phyloP scores from a whole-genome alignment of 306 rosid species.

The Sphenostylis stenocarpa region DNA sequence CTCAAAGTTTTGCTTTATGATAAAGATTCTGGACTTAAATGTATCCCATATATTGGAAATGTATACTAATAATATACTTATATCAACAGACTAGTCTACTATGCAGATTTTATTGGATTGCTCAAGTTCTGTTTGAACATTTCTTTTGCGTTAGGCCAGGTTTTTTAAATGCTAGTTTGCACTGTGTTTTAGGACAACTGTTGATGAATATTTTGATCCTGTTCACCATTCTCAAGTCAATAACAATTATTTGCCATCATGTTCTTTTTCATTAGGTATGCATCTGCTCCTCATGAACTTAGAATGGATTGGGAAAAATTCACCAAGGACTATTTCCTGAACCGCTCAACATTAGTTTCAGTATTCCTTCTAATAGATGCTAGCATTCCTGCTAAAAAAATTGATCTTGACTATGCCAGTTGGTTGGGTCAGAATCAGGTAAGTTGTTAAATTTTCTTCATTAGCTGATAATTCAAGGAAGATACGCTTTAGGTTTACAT shows the following conservation, averaged over 20 bases:
- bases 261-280: slow-evolving; percentile 63
- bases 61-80: background rate
- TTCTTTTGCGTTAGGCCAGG: background rate
- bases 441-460: slow-evolving; percentile 5
- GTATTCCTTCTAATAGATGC: slow-evolving; percentile 98
- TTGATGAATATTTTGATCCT: slow-evolving; percentile 14
- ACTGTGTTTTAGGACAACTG: background rate
- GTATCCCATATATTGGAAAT: background rate
- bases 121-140: background rate
- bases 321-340: slow-evolving; percentile 89
- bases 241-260: background rate
- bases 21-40: background rate
- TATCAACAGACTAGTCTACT: background rate
- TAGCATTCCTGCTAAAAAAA: slow-evolving; percentile 88
- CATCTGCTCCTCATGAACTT: slow-evolving; percentile 90
- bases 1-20: background rate
- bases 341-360: slow-evolving; percentile 78
- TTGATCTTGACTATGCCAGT: slow-evolving; percentile 91
- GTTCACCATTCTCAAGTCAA: slow-evolving; percentile 5
- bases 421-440: slow-evolving; percentile 99
- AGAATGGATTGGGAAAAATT: slow-evolving; percentile 87
- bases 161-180: background rate
- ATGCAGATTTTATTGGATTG: background rate
- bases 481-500: background rate
- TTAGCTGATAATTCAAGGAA: background rate